Evolutionary conservation across 768 basidiomycete genomes (phyloP).

Genomic region (Clitopilus hobsonii): DNA sequence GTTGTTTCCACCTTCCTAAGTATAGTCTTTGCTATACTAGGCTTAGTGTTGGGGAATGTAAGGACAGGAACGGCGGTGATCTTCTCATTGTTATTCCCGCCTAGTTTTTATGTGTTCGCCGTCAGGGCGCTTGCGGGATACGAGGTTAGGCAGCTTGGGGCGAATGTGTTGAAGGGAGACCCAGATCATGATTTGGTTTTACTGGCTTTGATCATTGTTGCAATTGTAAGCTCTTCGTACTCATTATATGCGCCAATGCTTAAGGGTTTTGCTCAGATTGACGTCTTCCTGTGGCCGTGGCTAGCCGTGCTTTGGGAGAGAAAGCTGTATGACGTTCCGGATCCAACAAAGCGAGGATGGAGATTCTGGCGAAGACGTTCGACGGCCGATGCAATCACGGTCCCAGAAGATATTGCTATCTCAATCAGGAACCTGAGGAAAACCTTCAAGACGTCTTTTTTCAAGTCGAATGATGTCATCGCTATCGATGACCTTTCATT

Average conservation of each 20-base stretch:
- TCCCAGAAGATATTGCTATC: constrained; percentile 46
- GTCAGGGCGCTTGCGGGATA: constrained; percentile 64
- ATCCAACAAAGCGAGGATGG: constrained; percentile 27
- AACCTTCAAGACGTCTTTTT: constrained; percentile 46
- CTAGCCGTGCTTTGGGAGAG: constrained; percentile 58
- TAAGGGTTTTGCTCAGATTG: constrained; percentile 46
- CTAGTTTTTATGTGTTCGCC: constrained; percentile 71
- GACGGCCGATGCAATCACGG: constrained; percentile 4
- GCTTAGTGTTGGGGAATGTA: constrained; percentile 44
- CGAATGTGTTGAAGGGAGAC: constrained; percentile 52
- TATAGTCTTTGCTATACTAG: constrained; percentile 64
- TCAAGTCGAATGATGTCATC: constrained; percentile 48
- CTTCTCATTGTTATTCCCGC: constrained; percentile 70
- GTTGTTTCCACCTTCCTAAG: constrained; percentile 61
- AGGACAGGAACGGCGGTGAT: constrained; percentile 46
- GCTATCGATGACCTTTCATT: constrained; percentile 66
- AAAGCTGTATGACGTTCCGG: constrained; percentile 54
- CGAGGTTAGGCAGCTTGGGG: constrained; percentile 52
- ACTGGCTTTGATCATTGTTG: constrained; percentile 58
- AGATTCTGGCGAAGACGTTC: constrained; percentile 27
- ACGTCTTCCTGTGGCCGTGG: constrained; percentile 72
- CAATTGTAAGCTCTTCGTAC: constrained; percentile 43
- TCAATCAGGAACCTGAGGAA: constrained; percentile 59
- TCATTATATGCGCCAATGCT: neutral
- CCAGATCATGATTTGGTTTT: constrained; percentile 54